phyloP scores from a whole-genome alignment of 176 grass and related monocot species.

The Musa schizocarpa region DNA sequence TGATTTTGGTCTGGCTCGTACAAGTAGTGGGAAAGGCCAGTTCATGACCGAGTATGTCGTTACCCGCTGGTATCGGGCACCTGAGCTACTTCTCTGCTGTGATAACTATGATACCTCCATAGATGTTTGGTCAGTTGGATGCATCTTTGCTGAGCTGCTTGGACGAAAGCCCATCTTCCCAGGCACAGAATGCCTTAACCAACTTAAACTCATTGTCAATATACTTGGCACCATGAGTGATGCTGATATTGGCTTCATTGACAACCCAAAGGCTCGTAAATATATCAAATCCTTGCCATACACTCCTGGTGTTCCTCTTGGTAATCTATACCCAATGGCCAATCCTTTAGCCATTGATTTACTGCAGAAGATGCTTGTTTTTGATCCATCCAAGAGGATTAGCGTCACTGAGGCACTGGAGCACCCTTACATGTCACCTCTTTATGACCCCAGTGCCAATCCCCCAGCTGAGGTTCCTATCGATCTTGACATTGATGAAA shows the following conservation, averaged over 20 bases:
- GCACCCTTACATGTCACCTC: conserved; percentile 35
- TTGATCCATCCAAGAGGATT: conserved; percentile 36
- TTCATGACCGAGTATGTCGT: conserved; percentile 46
- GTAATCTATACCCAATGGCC: conserved; percentile 28
- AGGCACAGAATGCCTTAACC: conserved; percentile 36
- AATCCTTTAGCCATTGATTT: conserved; percentile 37
- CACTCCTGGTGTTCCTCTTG: conserved; percentile 31
- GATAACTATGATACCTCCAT: conserved; percentile 39
- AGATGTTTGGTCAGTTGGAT: conserved; percentile 42
- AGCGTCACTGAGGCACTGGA: conserved; percentile 26
- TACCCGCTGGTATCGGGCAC: conserved; percentile 42
- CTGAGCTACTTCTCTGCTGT: conserved; percentile 42
- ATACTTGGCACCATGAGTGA: conserved; percentile 34
- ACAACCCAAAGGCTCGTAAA: conserved; percentile 31
- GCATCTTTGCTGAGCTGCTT: conserved; percentile 42
- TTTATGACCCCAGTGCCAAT: conserved; percentile 27
- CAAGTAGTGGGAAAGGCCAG: conserved; percentile 23
- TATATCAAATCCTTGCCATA: conserved; percentile 40
- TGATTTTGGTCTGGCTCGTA: conserved; percentile 38
- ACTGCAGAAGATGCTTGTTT: conserved; percentile 37
- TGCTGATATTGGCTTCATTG: conserved; percentile 33
- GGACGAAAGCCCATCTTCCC: conserved; percentile 43
- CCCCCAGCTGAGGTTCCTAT: conserved; percentile 33
- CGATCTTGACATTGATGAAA: conserved; percentile 36
- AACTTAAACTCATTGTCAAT: conserved; percentile 37